phyloP scores from a whole-genome alignment of 306 rosid species.

The Rosa multiflora region DNA sequence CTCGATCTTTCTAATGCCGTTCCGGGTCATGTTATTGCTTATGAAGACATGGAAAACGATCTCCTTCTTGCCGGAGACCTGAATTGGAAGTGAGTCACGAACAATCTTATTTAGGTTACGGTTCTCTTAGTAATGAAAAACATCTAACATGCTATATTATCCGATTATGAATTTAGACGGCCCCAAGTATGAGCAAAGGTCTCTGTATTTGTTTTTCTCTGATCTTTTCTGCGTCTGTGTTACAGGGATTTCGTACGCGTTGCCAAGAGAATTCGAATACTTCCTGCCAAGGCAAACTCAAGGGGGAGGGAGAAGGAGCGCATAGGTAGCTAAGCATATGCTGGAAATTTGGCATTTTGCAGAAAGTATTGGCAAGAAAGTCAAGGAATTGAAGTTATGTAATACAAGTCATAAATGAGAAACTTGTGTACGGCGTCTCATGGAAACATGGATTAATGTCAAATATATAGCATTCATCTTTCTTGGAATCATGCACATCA shows the following conservation, averaged over 20 bases:
- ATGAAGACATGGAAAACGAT: slow-evolving; percentile 86
- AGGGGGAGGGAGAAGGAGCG: slow-evolving; percentile 41
- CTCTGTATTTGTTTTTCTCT: neutral
- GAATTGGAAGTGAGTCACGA: slow-evolving; percentile 68
- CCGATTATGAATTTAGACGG: neutral
- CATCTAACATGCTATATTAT: too few species aligned
- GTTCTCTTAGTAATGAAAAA: neutral
- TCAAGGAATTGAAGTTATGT: slow-evolving; percentile 29
- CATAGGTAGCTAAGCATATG: slow-evolving; percentile 2
- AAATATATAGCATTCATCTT: neutral
- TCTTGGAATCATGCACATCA: slow-evolving; percentile 10
- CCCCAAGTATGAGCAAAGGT: neutral
- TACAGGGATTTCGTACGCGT: slow-evolving; percentile 82
- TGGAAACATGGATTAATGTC: slow-evolving; percentile 9
- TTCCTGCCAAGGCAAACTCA: slow-evolving; percentile 61
- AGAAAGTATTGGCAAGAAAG: slow-evolving; percentile 24
- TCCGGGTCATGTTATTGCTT: slow-evolving; percentile 81
- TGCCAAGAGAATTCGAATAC: slow-evolving; percentile 79
- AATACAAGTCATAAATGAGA: slow-evolving; percentile 1
- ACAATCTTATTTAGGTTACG: neutral
- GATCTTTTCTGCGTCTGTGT: neutral
- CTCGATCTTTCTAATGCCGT: slow-evolving; percentile 73
- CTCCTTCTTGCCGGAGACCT: slow-evolving; percentile 96
- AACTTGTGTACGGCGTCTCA: slow-evolving; percentile 10
- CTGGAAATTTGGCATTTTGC: slow-evolving; percentile 24